Evolutionary conservation across 345 rosid species (phyloP).

Genomic region (Hibiscus tridactylites): DNA sequence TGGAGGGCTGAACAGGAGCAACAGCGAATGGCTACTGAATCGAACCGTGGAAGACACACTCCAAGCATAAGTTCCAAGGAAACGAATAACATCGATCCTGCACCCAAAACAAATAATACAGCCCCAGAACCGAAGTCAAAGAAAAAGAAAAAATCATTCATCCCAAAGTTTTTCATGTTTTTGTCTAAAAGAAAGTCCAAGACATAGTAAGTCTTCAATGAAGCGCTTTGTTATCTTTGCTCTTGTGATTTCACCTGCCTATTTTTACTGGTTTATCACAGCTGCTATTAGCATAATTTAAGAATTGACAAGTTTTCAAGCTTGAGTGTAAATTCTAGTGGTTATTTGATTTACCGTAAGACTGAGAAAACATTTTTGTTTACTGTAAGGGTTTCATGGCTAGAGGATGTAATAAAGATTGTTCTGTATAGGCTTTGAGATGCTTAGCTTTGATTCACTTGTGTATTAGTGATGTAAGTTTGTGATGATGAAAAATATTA

Average conservation of each 20-base stretch:
- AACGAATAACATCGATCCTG: constrained; percentile 12
- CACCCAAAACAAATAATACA: constrained; percentile 1
- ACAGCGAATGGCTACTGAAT: constrained; percentile 44
- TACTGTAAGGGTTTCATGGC: constrained; percentile 2
- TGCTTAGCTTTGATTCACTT: background rate
- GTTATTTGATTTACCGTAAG: constrained; percentile 23
- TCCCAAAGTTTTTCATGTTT: constrained; percentile 75
- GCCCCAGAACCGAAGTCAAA: constrained; percentile 32
- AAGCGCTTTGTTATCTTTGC: background rate
- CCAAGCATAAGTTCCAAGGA: constrained; percentile 33
- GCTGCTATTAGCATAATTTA: background rate
- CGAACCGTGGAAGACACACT: constrained; percentile 24
- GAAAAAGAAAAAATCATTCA: constrained; percentile 68
- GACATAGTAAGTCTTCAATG: constrained; percentile 12
- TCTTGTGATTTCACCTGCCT: constrained; percentile 10
- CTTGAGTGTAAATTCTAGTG: constrained; percentile 28
- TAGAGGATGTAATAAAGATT: constrained; percentile 18
- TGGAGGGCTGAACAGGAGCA: constrained; percentile 82
- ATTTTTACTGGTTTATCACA: constrained; percentile 1
- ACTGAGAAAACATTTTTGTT: constrained; percentile 11
- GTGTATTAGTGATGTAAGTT: constrained; percentile 12
- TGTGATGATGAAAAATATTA: constrained; percentile 14
- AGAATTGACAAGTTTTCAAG: background rate
- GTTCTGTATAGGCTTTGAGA: constrained; percentile 10
- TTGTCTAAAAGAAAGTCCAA: constrained; percentile 52